A percentile compares a stretch with the other conserved stretches of the same genome.
Evolutionary conservation across 2,329 filamentous ascomycete genomes (phyloP).

Genomic region (Fusarium neocosmosporiellum): DNA sequence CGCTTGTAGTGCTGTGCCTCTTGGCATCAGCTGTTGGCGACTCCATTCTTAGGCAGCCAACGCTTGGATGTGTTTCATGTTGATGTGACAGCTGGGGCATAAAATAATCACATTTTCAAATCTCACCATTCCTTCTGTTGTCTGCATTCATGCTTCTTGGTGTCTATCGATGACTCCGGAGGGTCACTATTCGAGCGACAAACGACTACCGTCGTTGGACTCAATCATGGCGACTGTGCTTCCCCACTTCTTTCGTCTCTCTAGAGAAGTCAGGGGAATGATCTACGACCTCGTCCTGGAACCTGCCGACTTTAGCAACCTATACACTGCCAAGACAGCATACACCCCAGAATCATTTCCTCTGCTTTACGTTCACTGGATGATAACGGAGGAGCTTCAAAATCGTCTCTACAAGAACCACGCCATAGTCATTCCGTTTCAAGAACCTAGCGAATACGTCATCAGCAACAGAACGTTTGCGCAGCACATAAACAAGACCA

Average conservation of each 20-base stretch:
- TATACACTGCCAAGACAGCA: neutral
- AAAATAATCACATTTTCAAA: neutral
- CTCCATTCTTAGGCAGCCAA: neutral
- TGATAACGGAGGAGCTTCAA: slow-evolving; percentile 1
- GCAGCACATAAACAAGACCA: neutral
- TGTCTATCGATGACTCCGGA: neutral
- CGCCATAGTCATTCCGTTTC: slow-evolving; percentile 7
- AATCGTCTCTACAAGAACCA: slow-evolving; percentile 5
- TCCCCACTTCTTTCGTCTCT: neutral
- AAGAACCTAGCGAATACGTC: neutral
- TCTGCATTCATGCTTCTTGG: neutral
- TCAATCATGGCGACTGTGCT: neutral
- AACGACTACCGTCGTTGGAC: neutral
- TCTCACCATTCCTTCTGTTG: neutral
- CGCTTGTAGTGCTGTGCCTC: neutral
- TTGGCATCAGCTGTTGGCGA: neutral
- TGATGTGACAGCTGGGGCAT: neutral
- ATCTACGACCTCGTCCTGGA: slow-evolving; percentile 10
- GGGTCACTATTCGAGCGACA: neutral
- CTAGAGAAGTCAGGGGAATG: neutral
- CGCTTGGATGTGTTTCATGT: neutral
- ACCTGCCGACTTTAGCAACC: neutral
- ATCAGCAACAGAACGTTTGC: neutral
- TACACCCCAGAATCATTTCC: slow-evolving; percentile 2
- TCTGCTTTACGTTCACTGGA: slow-evolving; percentile 6